A percentile compares a stretch with the other conserved stretches of the same genome.
phyloP scores from a whole-genome alignment of 1,139 yeast genomes.

The Suhomyces bribrorum region DNA sequence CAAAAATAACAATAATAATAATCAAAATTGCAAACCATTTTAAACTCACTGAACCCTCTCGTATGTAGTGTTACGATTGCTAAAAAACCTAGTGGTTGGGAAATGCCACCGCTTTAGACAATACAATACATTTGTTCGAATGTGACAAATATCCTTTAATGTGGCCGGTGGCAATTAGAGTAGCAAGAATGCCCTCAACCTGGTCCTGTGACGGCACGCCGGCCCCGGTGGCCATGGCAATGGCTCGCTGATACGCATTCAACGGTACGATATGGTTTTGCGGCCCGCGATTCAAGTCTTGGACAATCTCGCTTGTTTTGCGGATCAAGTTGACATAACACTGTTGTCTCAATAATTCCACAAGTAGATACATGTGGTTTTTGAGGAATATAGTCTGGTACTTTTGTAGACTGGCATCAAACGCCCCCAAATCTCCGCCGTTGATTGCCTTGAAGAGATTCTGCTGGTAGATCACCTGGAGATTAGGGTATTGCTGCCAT shows the following conservation, averaged over 20 bases:
- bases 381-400: slow-evolving; percentile 56
- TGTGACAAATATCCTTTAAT: slow-evolving; percentile 87
- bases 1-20: too few relatives aligned
- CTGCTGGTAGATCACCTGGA: slow-evolving; percentile 48
- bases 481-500: slow-evolving; percentile 47
- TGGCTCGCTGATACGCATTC: slow-evolving; percentile 47
- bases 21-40: too few relatives aligned
- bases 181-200: slow-evolving; percentile 73
- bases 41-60: too few relatives aligned
- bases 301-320: slow-evolving; percentile 42
- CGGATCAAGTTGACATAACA: slow-evolving; percentile 57
- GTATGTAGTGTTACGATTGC: too few relatives aligned
- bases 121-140: slow-evolving; percentile 68
- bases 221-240: slow-evolving; percentile 37
- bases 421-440: slow-evolving; percentile 56
- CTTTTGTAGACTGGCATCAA: slow-evolving; percentile 43
- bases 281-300: slow-evolving; percentile 26
- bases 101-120: slow-evolving; percentile 76
- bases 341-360: slow-evolving; percentile 53
- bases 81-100: too few relatives aligned
- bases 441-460: slow-evolving; percentile 49
- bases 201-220: slow-evolving; percentile 38
- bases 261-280: slow-evolving; percentile 47
- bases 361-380: slow-evolving; percentile 62
- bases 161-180: slow-evolving; percentile 59